phyloP scores from a whole-genome alignment of 225 moss, liverwort and hornwort genomes.

The Pseudisothecium myosuroides region DNA sequence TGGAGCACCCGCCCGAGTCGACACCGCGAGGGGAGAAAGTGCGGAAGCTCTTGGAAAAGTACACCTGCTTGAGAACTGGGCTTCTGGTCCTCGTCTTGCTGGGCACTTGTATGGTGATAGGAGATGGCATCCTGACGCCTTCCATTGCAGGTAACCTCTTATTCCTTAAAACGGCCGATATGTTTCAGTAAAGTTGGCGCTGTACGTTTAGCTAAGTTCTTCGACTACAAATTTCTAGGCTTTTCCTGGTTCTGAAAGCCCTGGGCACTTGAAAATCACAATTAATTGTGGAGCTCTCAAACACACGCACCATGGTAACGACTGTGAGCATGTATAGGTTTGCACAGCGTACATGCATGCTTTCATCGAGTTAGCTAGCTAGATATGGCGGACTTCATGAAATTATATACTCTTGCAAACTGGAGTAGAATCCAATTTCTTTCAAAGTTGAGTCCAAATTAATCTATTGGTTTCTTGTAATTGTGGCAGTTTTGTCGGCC shows the following conservation, averaged over 20 bases:
- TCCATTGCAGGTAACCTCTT: conserved; percentile 53
- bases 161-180: not conserved
- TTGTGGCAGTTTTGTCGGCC: conserved; percentile 69
- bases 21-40: conserved; percentile 33
- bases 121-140: conserved; percentile 79
- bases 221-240: not conserved
- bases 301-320: not conserved
- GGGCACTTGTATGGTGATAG: conserved; percentile 74
- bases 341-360: not conserved
- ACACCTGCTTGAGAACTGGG: conserved; percentile 23
- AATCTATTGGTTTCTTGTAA: not conserved
- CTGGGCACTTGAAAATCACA: not conserved
- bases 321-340: not conserved
- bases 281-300: not conserved
- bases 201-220: not conserved
- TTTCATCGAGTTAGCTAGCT: not conserved
- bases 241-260: not conserved
- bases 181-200: not conserved
- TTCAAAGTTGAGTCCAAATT: not conserved
- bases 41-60: conserved; percentile 45
- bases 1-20: conserved; percentile 21
- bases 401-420: not conserved
- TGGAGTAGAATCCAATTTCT: not conserved
- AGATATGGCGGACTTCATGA: not conserved
- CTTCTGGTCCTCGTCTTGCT: conserved; percentile 54